Conservation (phyloP, 2,329 filamentous ascomycete species). For the Diaporthe helianthi region DNA sequence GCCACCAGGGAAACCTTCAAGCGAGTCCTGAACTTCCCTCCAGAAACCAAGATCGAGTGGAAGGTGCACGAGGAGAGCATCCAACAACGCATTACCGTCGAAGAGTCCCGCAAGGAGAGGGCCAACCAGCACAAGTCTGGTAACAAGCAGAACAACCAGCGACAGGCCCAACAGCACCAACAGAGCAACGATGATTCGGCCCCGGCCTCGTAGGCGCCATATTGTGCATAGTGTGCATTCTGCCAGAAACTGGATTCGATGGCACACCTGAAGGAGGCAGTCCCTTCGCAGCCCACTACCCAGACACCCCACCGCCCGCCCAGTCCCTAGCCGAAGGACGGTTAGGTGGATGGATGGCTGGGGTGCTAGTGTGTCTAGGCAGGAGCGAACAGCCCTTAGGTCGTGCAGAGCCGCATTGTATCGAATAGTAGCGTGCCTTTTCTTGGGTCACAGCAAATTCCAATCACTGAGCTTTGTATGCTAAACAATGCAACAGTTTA, state of each 20-base stretch:
- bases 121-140: slow-evolving; percentile 53
- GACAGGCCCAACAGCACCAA: slow-evolving; percentile 37
- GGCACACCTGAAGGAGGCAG: background rate
- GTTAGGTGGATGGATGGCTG: background rate
- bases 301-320: background rate
- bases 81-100: slow-evolving; percentile 86
- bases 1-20: slow-evolving; percentile 85
- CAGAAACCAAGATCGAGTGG: slow-evolving; percentile 91
- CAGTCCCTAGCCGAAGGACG: background rate
- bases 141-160: slow-evolving; percentile 44
- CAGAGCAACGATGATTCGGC: slow-evolving; percentile 29
- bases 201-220: slow-evolving; percentile 28
- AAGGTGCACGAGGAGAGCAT: slow-evolving; percentile 97
- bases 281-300: background rate
- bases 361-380: background rate
- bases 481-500: background rate
- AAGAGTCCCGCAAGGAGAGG: slow-evolving; percentile 91
- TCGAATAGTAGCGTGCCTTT: slow-evolving; percentile 25
- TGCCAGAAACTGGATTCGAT: background rate
- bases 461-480: slow-evolving; percentile 25
- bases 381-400: slow-evolving; percentile 18
- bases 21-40: slow-evolving; percentile 82
- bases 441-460: slow-evolving; percentile 21
- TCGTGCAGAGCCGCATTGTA: slow-evolving; percentile 21
- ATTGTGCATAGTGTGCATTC: slow-evolving; percentile 20